Percentiles rank a stretch among this genome's conserved stretches.
phyloP scores from a whole-genome alignment of 192 early-diverging fungal genomes.

The Fimicolochytrium jonesii region DNA sequence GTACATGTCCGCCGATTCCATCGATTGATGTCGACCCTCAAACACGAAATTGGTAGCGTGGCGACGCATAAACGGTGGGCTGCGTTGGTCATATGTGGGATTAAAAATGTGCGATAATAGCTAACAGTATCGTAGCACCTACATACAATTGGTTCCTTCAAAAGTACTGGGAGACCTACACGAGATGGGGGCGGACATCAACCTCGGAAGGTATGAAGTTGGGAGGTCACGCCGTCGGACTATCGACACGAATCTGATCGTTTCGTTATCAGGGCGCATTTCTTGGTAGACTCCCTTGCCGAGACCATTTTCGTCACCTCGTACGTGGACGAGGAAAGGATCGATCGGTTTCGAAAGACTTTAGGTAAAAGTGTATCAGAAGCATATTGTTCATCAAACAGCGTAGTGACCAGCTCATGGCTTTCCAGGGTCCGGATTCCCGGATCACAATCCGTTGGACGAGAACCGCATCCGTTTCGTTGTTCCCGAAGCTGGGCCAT shows the following conservation, averaged over 20 bases:
- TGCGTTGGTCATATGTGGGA: not conserved
- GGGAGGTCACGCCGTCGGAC: too few relatives aligned
- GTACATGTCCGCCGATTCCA: conserved; percentile 22
- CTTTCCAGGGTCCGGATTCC: conserved; percentile 12
- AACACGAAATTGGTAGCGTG: not conserved
- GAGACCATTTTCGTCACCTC: conserved; percentile 26
- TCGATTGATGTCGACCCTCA: conserved; percentile 2
- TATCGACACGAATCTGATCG: too few relatives aligned
- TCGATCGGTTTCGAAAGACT: not conserved
- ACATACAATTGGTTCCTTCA: conserved; percentile 21
- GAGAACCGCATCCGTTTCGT: conserved; percentile 15
- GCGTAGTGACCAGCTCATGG: too few relatives aligned
- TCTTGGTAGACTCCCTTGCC: conserved; percentile 11
- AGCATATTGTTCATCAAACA: too few relatives aligned
- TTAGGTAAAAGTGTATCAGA: too few relatives aligned
- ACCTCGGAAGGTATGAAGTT: conserved; percentile 24
- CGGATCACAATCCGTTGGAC: conserved; percentile 25
- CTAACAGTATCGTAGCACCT: conserved; percentile 13
- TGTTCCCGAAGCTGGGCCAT: conserved; percentile 21
- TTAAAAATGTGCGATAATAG: too few relatives aligned
- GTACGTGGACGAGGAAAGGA: conserved; percentile 14
- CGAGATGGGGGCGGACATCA: conserved; percentile 1
- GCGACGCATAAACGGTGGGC: conserved; percentile 15
- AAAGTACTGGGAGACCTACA: not conserved
- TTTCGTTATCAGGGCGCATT: conserved; percentile 5